Base-by-base conservation (phyloP, 768 basidiomycete species). In the Candolleomyces eurysporus region DNA sequence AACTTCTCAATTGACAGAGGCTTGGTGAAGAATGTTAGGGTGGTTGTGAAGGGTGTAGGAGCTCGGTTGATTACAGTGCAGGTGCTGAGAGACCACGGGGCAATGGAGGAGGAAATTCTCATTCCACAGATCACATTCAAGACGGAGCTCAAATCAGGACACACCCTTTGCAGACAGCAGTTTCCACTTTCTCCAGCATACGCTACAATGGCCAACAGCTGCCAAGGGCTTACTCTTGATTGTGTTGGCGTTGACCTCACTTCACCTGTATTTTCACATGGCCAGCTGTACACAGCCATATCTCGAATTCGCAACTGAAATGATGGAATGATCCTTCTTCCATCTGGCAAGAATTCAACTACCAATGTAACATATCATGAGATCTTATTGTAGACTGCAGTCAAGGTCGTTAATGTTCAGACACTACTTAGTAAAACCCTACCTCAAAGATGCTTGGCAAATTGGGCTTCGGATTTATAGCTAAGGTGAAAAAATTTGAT, bases 171-270 rank as follows among this genome's bases (percentile, higher is more conserved):
- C 6, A 61, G 74, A 4, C 61, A 66, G 3, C 76, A 78, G 65
- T 76, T 78, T 58, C 77, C 78, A 8, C 67, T 78, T 8, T 69
- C 73, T 4, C 72, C 72, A 2, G 76, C 74, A 36, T 78, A 79
- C 62, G 75, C 77, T 19, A 76, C 74, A 3, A 80, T 78, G 30
- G 79, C 79, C 65, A 74, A 79, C 59, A 74, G 76, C 58, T 79
- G 78, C 61, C 53, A 55, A 10, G 53, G 78, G 1, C 39, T 55
- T 2, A 55, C 76, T 3, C 65, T 79, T 0, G 72, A 76, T 51
- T 54, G 63, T 5, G 68, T 80, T 17, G 79, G 75, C 0, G 58
- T 79, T 0, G 80, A 82, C 55, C 65, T 80, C 5, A 72, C 69
- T 0, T 57, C 51, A 0, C 67, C 72, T 0, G 78, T 78, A 7